Base-by-base conservation (phyloP, 106 monocot genomes). In the Allium sativum region DNA sequence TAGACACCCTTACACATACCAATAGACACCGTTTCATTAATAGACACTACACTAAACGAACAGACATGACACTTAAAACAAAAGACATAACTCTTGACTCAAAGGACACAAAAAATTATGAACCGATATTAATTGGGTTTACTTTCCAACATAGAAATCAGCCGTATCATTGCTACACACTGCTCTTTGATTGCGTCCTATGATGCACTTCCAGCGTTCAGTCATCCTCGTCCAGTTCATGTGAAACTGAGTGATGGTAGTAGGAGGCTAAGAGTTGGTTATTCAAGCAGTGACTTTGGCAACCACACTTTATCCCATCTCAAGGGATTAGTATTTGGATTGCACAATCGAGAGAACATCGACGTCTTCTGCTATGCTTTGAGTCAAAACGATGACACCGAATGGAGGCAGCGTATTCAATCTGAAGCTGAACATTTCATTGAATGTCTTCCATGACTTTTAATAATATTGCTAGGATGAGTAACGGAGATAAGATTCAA, bases 291-390 rank as follows among this genome's bases (percentile, higher is more conserved):
- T 65, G 95, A 95, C 64, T 95, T 95, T 74, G 95, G 95, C 19
- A 95, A 95, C 68, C 95, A 95, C 45, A 89, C 95, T 41, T 77
- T 95, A 10, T 95, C 90, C 0, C 95, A 95, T 72, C 79, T 95
- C 45, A 95, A 90, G 95, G 95, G 95, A 15, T 95, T 90, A 21
- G 87, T 95, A 7, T 95, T 95, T 80, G 95, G 95, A 18, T 84
- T 95, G 84, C 95, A 95, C 68, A 82, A 95, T 56, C 50, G 73
- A 19, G 77, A 84, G 47, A 87, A 87, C 71, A 58, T 95, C 63
- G 95, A 95, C 90, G 95, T 95, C 6, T 95, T 90, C 71, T 95
- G 95, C 68, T 95, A 95, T 73, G 95, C 95, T 6, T 76, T 95
- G 72, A 95, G 95, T 65, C 95, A 75, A 72, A 87, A 87, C 80